A percentile compares a stretch with the other conserved stretches of the same genome.
Conservation (phyloP, 495 filamentous ascomycete species). For the Hyaloscypha finlandica region DNA sequence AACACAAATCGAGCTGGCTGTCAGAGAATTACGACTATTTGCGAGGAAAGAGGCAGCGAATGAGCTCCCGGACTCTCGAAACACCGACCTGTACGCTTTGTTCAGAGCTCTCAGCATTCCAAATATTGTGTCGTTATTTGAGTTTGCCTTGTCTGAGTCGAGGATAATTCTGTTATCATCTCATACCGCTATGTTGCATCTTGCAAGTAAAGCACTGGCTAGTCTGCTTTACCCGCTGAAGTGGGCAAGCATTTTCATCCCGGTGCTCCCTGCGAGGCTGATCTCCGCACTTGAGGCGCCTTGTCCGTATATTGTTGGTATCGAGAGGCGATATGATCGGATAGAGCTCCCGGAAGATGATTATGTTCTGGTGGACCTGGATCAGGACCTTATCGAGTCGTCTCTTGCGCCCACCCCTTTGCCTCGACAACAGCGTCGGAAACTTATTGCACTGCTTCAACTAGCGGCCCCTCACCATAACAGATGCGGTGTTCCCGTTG, state of each 20-base stretch:
- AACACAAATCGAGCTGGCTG: constrained; percentile 90
- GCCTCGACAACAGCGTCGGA: constrained; percentile 86
- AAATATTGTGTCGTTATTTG: constrained; percentile 89
- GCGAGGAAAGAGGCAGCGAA: constrained; percentile 91
- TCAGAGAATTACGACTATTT: constrained; percentile 88
- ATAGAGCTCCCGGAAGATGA: constrained; percentile 94
- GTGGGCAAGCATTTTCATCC: constrained; percentile 93
- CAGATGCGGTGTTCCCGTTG: constrained; percentile 80
- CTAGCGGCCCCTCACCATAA: constrained; percentile 87
- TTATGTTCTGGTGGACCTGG: constrained; percentile 91
- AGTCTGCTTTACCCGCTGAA: constrained; percentile 87
- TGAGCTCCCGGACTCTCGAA: constrained; percentile 90
- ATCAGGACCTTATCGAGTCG: constrained; percentile 84
- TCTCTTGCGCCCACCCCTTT: constrained; percentile 71
- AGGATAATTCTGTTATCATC: constrained; percentile 96
- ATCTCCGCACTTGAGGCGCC: constrained; percentile 91
- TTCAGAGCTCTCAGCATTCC: constrained; percentile 87
- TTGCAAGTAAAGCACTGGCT: constrained; percentile 80
- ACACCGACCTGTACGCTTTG: constrained; percentile 88
- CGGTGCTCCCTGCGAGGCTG: constrained; percentile 82
- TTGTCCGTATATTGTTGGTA: constrained; percentile 95
- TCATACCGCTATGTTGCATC: constrained; percentile 93
- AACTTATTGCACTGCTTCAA: constrained; percentile 85
- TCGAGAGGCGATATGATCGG: constrained; percentile 90
- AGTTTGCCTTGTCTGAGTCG: constrained; percentile 90